These are phyloP conservation scores for Vaccinium darrowii DNA, from an alignment of 148 eudicot genomes.

Conservation along the genomic window DNA sequence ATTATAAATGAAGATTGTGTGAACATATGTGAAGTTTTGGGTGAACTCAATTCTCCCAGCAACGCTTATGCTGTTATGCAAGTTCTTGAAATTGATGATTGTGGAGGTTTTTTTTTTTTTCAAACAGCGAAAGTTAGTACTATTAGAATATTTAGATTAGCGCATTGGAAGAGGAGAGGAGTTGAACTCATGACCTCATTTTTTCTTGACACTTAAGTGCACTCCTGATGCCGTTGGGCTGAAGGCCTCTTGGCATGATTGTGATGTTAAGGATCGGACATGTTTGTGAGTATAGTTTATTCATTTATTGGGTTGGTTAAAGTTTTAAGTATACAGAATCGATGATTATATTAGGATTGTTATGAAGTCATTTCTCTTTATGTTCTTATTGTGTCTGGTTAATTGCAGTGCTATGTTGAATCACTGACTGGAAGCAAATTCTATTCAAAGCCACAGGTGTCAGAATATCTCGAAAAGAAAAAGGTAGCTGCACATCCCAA, in stretches of 20 bases:
- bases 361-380: background rate
- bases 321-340: background rate
- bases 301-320: background rate
- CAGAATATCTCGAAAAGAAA: slow-evolving; percentile 42
- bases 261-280: background rate
- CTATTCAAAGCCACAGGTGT: slow-evolving; percentile 68
- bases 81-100: background rate
- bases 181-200: no score
- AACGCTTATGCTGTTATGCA: background rate
- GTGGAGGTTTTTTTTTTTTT: background rate
- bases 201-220: no score
- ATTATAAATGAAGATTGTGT: no score
- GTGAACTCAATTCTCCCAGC: no score
- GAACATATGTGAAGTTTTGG: no score
- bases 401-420: slow-evolving; percentile 60
- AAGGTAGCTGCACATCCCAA: slow-evolving; percentile 11
- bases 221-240: no score
- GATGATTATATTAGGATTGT: background rate
- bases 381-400: background rate
- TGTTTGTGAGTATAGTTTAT: background rate
- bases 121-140: no score
- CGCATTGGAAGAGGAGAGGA: no score
- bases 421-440: slow-evolving; percentile 51
- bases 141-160: no score
- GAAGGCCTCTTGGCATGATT: no score